These are phyloP conservation scores for Skeletonema potamos DNA, from an alignment of 108 stramenopile genomes.

Conservation along the genomic window DNA sequence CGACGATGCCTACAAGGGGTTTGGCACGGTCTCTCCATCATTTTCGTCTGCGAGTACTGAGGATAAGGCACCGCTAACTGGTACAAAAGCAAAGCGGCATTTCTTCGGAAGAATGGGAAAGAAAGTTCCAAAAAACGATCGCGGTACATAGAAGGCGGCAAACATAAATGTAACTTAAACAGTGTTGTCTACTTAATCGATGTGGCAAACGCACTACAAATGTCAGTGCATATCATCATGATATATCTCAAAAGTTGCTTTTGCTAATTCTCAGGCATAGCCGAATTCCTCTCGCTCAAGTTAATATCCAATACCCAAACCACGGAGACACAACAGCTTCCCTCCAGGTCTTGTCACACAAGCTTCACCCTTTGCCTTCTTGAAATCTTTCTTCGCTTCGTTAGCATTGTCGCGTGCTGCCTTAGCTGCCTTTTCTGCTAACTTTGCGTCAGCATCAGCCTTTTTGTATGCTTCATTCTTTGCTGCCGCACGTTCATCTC, in stretches of 20 bases:
- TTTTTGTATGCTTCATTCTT: conserved; percentile 56
- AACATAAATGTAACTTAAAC: neutral
- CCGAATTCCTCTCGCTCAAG: neutral
- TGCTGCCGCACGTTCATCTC: conserved; percentile 69
- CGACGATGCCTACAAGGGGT: neutral
- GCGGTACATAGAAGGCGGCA: neutral
- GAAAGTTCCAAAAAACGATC: neutral
- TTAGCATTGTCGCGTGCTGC: conserved; percentile 58
- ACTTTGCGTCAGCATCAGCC: conserved; percentile 66
- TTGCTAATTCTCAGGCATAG: neutral
- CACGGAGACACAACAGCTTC: conserved; percentile 77
- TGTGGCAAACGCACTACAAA: neutral
- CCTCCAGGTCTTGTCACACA: conserved; percentile 81
- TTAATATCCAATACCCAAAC: conserved; percentile 69
- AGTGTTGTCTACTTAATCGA: neutral
- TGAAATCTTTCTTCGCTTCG: conserved; percentile 68
- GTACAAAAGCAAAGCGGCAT: neutral
- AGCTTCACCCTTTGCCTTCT: conserved; percentile 77
- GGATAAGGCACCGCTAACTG: neutral
- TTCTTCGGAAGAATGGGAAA: neutral
- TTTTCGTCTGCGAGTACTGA: neutral
- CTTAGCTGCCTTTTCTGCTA: conserved; percentile 53
- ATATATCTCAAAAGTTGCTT: neutral
- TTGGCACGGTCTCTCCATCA: neutral
- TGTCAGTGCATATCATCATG: neutral